Evolutionary conservation across 257 asterid genomes (phyloP).

Genomic region (Lycium barbarum): DNA sequence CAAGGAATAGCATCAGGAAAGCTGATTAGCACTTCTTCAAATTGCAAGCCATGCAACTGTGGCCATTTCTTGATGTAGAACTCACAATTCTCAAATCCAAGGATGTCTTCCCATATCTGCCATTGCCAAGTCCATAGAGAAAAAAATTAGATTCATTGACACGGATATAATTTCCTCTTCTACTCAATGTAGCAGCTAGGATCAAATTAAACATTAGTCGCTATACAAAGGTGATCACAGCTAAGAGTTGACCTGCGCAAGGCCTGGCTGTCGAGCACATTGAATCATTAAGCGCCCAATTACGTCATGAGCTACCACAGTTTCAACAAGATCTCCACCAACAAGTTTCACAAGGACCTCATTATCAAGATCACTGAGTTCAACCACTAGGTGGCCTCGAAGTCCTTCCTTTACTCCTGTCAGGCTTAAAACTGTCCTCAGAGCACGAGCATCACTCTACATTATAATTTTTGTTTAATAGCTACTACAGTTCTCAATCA

Average conservation of each 20-base stretch:
- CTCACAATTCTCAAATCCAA: slow-evolving; percentile 93
- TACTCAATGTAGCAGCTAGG: not conserved
- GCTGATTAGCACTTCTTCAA: slow-evolving; percentile 87
- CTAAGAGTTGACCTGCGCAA: slow-evolving; percentile 78
- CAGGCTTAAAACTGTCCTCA: slow-evolving; percentile 88
- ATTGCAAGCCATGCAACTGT: slow-evolving; percentile 79
- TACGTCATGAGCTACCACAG: slow-evolving; percentile 95
- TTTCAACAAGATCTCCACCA: slow-evolving; percentile 91
- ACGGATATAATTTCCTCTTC: not conserved
- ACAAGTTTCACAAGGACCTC: slow-evolving; percentile 91
- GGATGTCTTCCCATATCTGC: slow-evolving; percentile 96
- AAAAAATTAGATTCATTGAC: slow-evolving; percentile 22
- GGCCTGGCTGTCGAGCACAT: slow-evolving; percentile 97
- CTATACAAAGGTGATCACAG: slow-evolving; percentile 9
- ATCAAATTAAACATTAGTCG: not conserved
- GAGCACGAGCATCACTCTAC: slow-evolving; percentile 96
- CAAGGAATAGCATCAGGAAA: slow-evolving; percentile 93
- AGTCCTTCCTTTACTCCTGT: slow-evolving; percentile 93
- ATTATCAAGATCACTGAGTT: slow-evolving; percentile 89
- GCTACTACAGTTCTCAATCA: slow-evolving; percentile 29
- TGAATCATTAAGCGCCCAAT: slow-evolving; percentile 94
- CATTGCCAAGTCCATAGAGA: slow-evolving; percentile 37
- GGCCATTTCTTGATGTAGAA: slow-evolving; percentile 88
- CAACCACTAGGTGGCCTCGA: slow-evolving; percentile 87
- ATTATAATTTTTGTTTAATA: slow-evolving; percentile 38